These are phyloP conservation scores for Poteriospumella lacustris DNA, from an alignment of 108 stramenopile genomes.

Conservation along the genomic window DNA sequence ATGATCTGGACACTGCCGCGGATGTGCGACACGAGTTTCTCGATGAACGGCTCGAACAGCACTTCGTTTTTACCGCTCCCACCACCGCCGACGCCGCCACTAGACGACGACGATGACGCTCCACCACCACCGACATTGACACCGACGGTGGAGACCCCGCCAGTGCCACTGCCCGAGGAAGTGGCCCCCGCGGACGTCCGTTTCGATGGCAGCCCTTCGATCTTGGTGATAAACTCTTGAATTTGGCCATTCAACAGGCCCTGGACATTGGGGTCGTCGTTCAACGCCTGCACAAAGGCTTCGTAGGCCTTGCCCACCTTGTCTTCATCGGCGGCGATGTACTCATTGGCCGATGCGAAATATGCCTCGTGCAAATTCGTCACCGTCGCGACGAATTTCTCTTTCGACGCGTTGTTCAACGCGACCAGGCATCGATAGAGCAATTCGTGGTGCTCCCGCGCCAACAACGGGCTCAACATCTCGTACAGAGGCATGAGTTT, in stretches of 20 bases:
- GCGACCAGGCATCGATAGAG: neutral
- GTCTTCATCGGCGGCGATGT: neutral
- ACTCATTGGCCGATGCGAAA: neutral
- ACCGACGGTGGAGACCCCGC: no score
- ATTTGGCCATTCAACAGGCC: neutral
- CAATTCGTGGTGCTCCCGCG: neutral
- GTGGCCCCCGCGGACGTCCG: no score
- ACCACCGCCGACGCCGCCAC: neutral
- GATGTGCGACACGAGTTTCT: constrained; percentile 33
- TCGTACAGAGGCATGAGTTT: neutral
- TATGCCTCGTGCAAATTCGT: neutral
- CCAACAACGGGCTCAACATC: neutral
- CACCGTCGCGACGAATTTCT: neutral
- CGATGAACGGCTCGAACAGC: constrained; percentile 30
- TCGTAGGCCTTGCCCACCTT: neutral
- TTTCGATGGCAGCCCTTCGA: neutral
- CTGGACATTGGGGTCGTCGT: neutral
- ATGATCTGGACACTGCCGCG: constrained; percentile 1
- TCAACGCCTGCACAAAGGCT: neutral
- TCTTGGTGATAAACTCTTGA: neutral
- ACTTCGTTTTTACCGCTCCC: neutral
- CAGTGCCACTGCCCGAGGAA: no score
- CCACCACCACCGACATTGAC: no score
- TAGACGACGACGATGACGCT: no score
- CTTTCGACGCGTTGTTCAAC: neutral